Evolutionary conservation across 495 filamentous ascomycete genomes (phyloP).

Genomic region (Rhypophila decipiens): DNA sequence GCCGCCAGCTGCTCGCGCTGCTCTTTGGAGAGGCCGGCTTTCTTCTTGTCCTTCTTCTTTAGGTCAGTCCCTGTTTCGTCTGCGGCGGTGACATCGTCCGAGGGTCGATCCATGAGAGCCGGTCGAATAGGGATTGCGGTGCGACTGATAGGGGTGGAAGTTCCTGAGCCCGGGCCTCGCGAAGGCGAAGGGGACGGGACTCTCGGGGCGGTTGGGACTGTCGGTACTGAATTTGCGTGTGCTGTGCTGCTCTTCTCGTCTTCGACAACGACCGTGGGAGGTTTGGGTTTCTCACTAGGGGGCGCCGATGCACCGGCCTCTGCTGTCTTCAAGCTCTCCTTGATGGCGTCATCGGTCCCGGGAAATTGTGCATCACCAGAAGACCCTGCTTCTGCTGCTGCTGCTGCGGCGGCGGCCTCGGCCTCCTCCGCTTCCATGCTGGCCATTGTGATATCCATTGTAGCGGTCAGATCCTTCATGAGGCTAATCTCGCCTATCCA

Average conservation of each 20-base stretch:
- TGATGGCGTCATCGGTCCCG: constrained; percentile 39
- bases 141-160: constrained; percentile 48
- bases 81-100: constrained; percentile 72
- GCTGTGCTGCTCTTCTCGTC: constrained; percentile 24
- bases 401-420: constrained; percentile 51
- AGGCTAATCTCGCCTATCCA: constrained; percentile 87
- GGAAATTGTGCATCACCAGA: constrained; percentile 41
- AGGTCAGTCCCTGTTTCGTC: constrained; percentile 69
- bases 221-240: not conserved
- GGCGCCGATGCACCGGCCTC: not conserved
- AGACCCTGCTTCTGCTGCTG: constrained; percentile 28
- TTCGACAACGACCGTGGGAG: constrained; percentile 37
- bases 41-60: constrained; percentile 65
- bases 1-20: constrained; percentile 84
- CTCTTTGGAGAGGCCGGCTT: constrained; percentile 75
- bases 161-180: constrained; percentile 51
- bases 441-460: constrained; percentile 84
- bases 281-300: constrained; percentile 10
- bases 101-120: constrained; percentile 81
- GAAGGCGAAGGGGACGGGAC: constrained; percentile 24
- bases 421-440: constrained; percentile 63
- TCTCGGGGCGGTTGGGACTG: constrained; percentile 6
- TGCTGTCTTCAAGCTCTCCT: constrained; percentile 40
- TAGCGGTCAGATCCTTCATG: constrained; percentile 84
- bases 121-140: constrained; percentile 65